Percentiles rank a stretch among this genome's conserved stretches.
Evolutionary conservation across 768 basidiomycete genomes (phyloP).

Genomic region (Lactifluus rugatus): DNA sequence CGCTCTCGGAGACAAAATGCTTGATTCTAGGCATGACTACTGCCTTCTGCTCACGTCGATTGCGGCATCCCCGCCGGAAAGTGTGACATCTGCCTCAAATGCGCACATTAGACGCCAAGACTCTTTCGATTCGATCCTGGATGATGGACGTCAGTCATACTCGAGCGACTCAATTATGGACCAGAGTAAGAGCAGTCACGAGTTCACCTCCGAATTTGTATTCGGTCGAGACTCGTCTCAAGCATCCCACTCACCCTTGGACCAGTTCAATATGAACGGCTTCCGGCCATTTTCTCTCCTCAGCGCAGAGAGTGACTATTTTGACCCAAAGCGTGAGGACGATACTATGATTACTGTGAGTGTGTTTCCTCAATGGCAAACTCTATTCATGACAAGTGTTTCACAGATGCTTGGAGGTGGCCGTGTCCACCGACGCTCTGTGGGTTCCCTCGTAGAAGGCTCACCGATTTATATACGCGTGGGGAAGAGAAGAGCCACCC

Average conservation of each 20-base stretch:
- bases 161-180: slow-evolving; percentile 34
- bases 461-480: slow-evolving; percentile 55
- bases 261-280: slow-evolving; percentile 36
- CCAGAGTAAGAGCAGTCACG: slow-evolving; percentile 44
- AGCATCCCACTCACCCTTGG: slow-evolving; percentile 20
- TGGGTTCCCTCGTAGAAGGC: slow-evolving; percentile 54
- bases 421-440: slow-evolving; percentile 57
- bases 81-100: slow-evolving; percentile 23
- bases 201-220: slow-evolving; percentile 47
- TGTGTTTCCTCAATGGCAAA: not conserved
- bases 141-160: slow-evolving; percentile 31
- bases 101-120: slow-evolving; percentile 28
- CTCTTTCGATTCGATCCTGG: slow-evolving; percentile 61
- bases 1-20: slow-evolving; percentile 82
- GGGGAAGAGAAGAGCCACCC: slow-evolving; percentile 47
- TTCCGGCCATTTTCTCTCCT: slow-evolving; percentile 59
- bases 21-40: slow-evolving; percentile 46
- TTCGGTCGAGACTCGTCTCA: slow-evolving; percentile 45
- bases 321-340: slow-evolving; percentile 52
- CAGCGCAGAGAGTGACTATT: slow-evolving; percentile 35
- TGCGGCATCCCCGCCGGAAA: slow-evolving; percentile 53
- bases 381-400: slow-evolving; percentile 7
- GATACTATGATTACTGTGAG: slow-evolving; percentile 77
- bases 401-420: slow-evolving; percentile 71
- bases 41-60: slow-evolving; percentile 52